Base-by-base conservation (phyloP, 805 yeast species). In the Yamadazyma scolyti region DNA sequence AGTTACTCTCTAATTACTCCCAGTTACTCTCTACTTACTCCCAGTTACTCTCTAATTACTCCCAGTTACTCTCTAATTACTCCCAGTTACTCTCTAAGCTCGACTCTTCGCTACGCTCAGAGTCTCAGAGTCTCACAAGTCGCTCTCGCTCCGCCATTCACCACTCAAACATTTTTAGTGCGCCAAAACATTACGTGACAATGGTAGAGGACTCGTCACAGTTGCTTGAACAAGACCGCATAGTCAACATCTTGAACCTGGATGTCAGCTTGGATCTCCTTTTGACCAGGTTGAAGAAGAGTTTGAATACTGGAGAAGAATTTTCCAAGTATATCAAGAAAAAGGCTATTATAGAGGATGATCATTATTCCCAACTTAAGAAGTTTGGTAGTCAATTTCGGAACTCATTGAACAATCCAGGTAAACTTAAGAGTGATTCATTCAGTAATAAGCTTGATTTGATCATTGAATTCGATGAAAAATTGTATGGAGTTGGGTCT, bases 231-330 rank as follows among this genome's bases (percentile, higher is more conserved):
- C 36, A 25, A 19, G 46, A 42, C 16, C 68, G 68, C 32, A 70
- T 83, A 20, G 49, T 61, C 25, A 52, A 60, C 18, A 68, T 82
- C 12, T 56, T 83, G 47, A 70, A 70, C 39, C 73, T 85, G n/a
- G 95, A 86, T 53, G 70, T 77, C 5, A 84, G 94, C 2, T 71
- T 87, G 31, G 93, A 83, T 38, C 69, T 86, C 0, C 65, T 90
- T 12, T 65, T 89, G 30, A 60, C 69, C 1, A 69, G 95, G 24
- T 67, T 89, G 35, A 90, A 90, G 58, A 90, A 82, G 54, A 77
- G 88, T 36, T 68, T 89, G 25, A 69, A 71, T 38, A 79, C 95
- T 0, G 81, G 94, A 42, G 96, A 88, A 48, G 97, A 93, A 50
- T 80, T 87, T 46, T 68, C 86, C 17, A 76, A 77, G 44, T 93